Conservation (phyloP, 75 land plant genomes). For the Cupressus sempervirens region DNA sequence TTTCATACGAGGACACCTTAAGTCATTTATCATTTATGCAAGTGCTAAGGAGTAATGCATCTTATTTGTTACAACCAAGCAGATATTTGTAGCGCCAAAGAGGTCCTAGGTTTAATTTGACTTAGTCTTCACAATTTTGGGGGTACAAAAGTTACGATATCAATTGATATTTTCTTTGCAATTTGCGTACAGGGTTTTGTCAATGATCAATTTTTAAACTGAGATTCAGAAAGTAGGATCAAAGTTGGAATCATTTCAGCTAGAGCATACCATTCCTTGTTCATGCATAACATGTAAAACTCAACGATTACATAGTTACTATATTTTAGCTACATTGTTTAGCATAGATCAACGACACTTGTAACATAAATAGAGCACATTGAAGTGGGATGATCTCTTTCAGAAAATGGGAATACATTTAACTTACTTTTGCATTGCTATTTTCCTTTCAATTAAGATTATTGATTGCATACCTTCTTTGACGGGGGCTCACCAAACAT, state of each 20-base stretch:
- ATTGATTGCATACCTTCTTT: too few species aligned
- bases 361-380: too few species aligned
- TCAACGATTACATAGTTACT: too few species aligned
- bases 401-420: too few species aligned
- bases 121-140: neutral
- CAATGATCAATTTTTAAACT: slow-evolving; percentile 48
- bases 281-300: too few species aligned
- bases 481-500: too few species aligned
- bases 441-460: too few species aligned
- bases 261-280: slow-evolving; percentile 46
- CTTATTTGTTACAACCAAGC: neutral
- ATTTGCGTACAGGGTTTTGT: slow-evolving; percentile 38
- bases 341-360: too few species aligned
- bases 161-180: neutral
- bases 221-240: slow-evolving; percentile 38
- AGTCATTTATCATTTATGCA: neutral
- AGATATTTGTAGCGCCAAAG: neutral
- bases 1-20: neutral
- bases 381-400: too few species aligned
- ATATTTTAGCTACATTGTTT: too few species aligned
- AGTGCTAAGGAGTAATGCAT: neutral
- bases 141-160: neutral
- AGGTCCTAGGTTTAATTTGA: neutral
- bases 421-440: too few species aligned
- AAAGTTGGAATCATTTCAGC: slow-evolving; percentile 53